A percentile compares a stretch with the other conserved stretches of the same genome.
Conservation (phyloP, 306 rosid genomes). For the Rosa lucieae region DNA sequence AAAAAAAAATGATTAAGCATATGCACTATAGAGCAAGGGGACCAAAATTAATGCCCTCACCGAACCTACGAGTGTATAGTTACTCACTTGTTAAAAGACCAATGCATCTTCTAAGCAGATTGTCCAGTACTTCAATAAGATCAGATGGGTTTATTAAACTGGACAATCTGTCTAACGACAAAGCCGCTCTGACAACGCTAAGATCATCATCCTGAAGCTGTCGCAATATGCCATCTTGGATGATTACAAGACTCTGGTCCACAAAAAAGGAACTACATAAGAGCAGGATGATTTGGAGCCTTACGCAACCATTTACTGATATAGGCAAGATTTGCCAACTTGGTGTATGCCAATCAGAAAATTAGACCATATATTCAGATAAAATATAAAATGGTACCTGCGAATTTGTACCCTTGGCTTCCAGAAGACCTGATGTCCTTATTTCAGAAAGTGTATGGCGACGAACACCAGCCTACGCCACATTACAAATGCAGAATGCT, state of each 20-base stretch:
- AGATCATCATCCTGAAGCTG: conserved; percentile 81
- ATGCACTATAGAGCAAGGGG: not conserved
- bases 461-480: conserved; percentile 76
- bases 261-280: conserved; percentile 16
- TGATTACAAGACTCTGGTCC: conserved; percentile 59
- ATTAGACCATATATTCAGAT: not conserved
- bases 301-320: not conserved
- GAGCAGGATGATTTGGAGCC: not conserved
- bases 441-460: conserved; percentile 56
- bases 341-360: not conserved
- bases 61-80: not conserved
- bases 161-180: conserved; percentile 57
- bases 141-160: conserved; percentile 48
- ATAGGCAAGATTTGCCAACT: not conserved
- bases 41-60: not conserved
- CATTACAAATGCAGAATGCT: conserved; percentile 19
- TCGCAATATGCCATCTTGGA: conserved; percentile 67
- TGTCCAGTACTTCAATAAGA: conserved; percentile 56
- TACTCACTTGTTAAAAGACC: conserved; percentile 55
- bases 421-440: conserved; percentile 47
- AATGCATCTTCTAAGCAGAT: conserved; percentile 62
- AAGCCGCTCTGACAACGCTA: conserved; percentile 74
- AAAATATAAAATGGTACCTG: conserved; percentile 45
- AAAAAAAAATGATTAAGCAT: conserved; percentile 5
- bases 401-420: conserved; percentile 44